phyloP scores from a whole-genome alignment of 2,329 filamentous ascomycete species.

The Fusarium mangiferae region DNA sequence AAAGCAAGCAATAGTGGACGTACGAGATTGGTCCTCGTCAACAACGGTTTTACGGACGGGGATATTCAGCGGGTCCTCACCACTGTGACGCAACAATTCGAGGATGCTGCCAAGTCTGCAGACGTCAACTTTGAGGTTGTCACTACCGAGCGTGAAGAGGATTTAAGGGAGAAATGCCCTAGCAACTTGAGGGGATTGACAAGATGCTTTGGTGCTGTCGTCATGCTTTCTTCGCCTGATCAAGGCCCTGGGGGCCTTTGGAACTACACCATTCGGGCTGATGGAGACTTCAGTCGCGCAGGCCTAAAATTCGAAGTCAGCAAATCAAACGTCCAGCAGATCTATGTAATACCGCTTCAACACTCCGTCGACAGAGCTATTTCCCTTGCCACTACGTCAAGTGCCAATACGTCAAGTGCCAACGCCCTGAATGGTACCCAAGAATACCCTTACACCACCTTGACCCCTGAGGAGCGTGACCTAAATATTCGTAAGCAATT shows the following conservation, averaged over 20 bases:
- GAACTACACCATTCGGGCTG: constrained; percentile 88
- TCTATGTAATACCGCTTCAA: constrained; percentile 84
- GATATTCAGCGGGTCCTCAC: constrained; percentile 78
- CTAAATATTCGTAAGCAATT: constrained; percentile 74
- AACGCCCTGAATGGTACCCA: constrained; percentile 54
- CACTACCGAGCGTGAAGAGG: constrained; percentile 63
- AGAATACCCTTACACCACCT: constrained; percentile 81
- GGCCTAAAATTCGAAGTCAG: constrained; percentile 71
- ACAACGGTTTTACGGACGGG: constrained; percentile 75
- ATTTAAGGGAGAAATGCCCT: constrained; percentile 71
- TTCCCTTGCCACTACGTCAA: constrained; percentile 60
- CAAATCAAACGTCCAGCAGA: constrained; percentile 76
- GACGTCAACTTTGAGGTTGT: constrained; percentile 65
- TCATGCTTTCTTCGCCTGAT: constrained; percentile 79
- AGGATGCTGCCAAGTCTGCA: constrained; percentile 62
- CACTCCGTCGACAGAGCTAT: constrained; percentile 81
- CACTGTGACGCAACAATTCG: constrained; percentile 67
- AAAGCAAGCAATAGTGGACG: constrained; percentile 65
- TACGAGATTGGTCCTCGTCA: constrained; percentile 80
- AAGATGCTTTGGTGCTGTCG: constrained; percentile 76
- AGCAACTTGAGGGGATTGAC: constrained; percentile 74
- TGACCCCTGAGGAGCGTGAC: constrained; percentile 74
- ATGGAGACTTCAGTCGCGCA: constrained; percentile 70
- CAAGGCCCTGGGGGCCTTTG: constrained; percentile 75
- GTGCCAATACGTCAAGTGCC: constrained; percentile 55